Percentiles rank a stretch among this genome's conserved stretches.
Conservation (phyloP, 176 grass and related monocot species). For the Tillandsia leiboldiana region DNA sequence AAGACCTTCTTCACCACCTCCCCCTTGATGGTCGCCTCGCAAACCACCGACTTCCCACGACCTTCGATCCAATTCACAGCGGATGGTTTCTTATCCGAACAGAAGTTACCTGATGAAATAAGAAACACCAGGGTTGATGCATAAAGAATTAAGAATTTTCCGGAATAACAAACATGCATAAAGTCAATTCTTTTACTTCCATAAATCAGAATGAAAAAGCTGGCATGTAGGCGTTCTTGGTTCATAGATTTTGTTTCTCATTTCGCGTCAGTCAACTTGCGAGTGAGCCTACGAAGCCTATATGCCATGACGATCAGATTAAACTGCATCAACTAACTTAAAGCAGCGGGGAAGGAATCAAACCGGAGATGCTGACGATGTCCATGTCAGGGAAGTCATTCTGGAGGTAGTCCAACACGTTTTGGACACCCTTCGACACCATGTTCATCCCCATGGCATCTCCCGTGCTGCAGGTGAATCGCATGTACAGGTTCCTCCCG, state of each 20-base stretch:
- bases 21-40: slow-evolving; percentile 61
- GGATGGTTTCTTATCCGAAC: slow-evolving; percentile 68
- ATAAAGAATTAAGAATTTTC: neutral
- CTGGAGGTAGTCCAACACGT: slow-evolving; percentile 59
- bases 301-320: too few species aligned
- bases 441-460: slow-evolving; percentile 96
- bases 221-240: too few species aligned
- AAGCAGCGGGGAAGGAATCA: slow-evolving; percentile 19
- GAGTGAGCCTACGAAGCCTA: too few species aligned
- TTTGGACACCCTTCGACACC: slow-evolving; percentile 76
- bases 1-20: slow-evolving; percentile 41
- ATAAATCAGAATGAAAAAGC: too few species aligned
- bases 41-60: slow-evolving; percentile 74
- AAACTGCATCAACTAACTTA: neutral
- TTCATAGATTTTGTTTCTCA: too few species aligned
- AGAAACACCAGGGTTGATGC: neutral
- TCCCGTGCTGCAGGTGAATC: slow-evolving; percentile 61
- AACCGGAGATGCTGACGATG: slow-evolving; percentile 72
- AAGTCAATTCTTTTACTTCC: too few species aligned
- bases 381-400: slow-evolving; percentile 64
- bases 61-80: slow-evolving; percentile 83
- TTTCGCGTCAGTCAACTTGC: too few species aligned
- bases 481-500: slow-evolving; percentile 80
- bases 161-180: neutral
- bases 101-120: slow-evolving; percentile 53